Evolutionary conservation across 345 rosid species (phyloP), one percentile per base, ranked within the genome.

Genomic region (Xanthoceras sorbifolium): DNA sequence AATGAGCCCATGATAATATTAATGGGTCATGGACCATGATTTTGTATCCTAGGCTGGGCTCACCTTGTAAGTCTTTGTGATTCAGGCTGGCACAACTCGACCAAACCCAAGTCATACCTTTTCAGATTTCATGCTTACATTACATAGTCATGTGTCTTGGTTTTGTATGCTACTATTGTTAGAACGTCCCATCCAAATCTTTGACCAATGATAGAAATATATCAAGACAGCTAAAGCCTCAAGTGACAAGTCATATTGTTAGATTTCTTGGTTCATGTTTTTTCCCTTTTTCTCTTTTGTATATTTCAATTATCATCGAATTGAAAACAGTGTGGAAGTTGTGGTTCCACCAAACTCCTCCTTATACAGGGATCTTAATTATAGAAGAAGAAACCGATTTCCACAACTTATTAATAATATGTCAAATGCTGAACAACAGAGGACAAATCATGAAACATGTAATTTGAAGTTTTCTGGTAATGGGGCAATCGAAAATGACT

Each of bases 391-490:
- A 69, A 76, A 69, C 66, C 18, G 40, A 76, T 73, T 62, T 3
- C 23, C 42, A 36, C 42, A 11, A 46, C 60, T 9, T 57, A 23
- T 55, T 55, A 54, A 6, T 38, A 38, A 6, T 46, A 26, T 74
- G n/a, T 25, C 42, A 29, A 60, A 38, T 38, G 9, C 9, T 40
- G 57, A 38, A 8, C 42, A 64, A 61, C 63, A 62, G 25, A n/a
- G n/a, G n/a, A 78, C 79, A 75, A 57, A 86, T 80, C 79, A 80
- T 82, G 61, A 82, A 76, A 57, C 76, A 67, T 75, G 75, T 38
- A 67, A 74, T 70, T 72, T 10, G 52, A 69, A 61, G 75, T 44
- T 78, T 76, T 36, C 42, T 76, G 54, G 67, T 73, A 77, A 64
- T 74, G 22, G 60, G 79, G 72, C 77, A 80, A 80, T 74, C 73